phyloP scores from a whole-genome alignment of 495 filamentous ascomycete species.

The Lineolata rhizophorae region DNA sequence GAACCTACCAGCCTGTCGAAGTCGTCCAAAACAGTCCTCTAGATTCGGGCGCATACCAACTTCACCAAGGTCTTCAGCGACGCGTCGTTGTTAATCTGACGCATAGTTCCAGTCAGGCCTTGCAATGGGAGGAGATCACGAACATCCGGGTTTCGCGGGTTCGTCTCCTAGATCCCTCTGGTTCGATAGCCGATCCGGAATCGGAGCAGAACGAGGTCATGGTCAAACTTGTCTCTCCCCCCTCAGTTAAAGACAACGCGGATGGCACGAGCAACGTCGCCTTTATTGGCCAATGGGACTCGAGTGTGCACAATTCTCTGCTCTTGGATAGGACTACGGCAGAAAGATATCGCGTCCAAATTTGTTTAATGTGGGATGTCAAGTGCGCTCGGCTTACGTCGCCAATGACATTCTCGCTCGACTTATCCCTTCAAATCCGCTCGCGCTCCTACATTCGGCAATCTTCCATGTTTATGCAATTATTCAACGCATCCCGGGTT shows the following conservation, averaged over 20 bases:
- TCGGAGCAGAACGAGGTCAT: slow-evolving; percentile 48
- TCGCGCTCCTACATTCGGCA: slow-evolving; percentile 67
- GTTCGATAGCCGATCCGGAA: slow-evolving; percentile 63
- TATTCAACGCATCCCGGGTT: slow-evolving; percentile 68
- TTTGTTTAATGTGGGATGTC: slow-evolving; percentile 68
- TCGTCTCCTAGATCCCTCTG: slow-evolving; percentile 60
- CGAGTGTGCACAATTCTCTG: slow-evolving; percentile 72
- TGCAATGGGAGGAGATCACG: slow-evolving; percentile 68
- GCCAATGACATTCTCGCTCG: slow-evolving; percentile 65
- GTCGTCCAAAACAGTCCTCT: slow-evolving; percentile 65
- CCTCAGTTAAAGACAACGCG: slow-evolving; percentile 54
- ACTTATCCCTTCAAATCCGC: slow-evolving; percentile 60
- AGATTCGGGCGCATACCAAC: slow-evolving; percentile 73
- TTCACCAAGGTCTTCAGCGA: slow-evolving; percentile 87
- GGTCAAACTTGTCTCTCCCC: slow-evolving; percentile 52
- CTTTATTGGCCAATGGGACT: slow-evolving; percentile 85
- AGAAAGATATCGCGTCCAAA: slow-evolving; percentile 78
- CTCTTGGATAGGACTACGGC: slow-evolving; percentile 75
- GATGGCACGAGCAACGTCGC: slow-evolving; percentile 84
- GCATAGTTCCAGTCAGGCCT: slow-evolving; percentile 67
- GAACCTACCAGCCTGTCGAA: slow-evolving; percentile 81
- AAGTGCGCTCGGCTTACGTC: slow-evolving; percentile 53
- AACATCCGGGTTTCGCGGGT: slow-evolving; percentile 58
- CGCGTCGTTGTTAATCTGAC: slow-evolving; percentile 68
- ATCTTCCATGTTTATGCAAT: slow-evolving; percentile 62